Evolutionary conservation across 257 asterid species (phyloP).

Genomic region (Lycium ferocissimum): DNA sequence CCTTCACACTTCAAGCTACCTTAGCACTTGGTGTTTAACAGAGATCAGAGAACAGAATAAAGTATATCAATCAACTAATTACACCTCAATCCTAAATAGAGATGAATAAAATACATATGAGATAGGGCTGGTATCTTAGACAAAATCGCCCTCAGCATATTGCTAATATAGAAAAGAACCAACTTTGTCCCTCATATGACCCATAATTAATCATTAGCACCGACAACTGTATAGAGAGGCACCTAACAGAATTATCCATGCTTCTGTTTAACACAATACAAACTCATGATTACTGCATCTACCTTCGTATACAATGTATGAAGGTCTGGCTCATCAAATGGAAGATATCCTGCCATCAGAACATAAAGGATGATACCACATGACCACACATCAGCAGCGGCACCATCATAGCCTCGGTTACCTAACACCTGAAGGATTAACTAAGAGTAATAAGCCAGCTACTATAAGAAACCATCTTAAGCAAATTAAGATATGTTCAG

Average conservation of each 20-base stretch:
- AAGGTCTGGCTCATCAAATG: constrained; percentile 81
- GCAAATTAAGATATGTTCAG: background rate
- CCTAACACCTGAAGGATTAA: constrained; percentile 67
- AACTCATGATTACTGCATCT: constrained; percentile 22
- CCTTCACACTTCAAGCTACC: background rate
- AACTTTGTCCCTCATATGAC: background rate
- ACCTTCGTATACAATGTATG: constrained; percentile 75
- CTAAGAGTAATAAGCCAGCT: background rate
- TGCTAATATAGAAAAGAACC: background rate
- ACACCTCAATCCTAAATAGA: constrained; percentile 1
- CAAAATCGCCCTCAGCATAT: background rate
- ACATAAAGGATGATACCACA: constrained; percentile 95
- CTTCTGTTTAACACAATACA: background rate
- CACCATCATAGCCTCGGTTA: constrained; percentile 90
- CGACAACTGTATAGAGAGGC: background rate
- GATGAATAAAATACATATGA: background rate
- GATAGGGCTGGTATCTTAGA: background rate
- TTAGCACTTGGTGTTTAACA: background rate
- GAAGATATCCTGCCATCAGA: constrained; percentile 87
- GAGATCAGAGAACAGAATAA: background rate
- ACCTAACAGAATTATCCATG: background rate
- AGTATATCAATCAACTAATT: background rate
- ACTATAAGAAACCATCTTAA: background rate
- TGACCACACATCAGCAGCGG: constrained; percentile 97
- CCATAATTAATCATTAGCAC: background rate